Evolutionary conservation across 495 filamentous ascomycete genomes (phyloP), one percentile per base, ranked within the genome.

Genomic region (Viridothelium virens): DNA sequence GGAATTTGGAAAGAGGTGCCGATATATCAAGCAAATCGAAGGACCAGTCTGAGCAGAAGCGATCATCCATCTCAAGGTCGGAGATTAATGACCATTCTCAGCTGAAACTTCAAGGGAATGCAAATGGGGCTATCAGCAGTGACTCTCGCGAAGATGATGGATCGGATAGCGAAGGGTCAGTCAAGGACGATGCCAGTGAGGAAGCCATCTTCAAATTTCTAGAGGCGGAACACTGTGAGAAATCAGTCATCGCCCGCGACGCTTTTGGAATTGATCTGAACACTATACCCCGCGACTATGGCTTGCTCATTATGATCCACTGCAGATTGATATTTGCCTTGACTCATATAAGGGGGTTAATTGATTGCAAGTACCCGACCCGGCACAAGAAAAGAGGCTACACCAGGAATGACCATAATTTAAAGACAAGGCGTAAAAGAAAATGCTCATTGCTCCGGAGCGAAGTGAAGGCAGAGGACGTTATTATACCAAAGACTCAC

Each of bases 401-500:
- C 18, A 53, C 18, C 18, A 1, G 18, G 11, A 25, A 11, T 36
- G 3, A 10, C 5, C 53, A 7, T 14, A 7, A 59, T 10, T 59
- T 33, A 7, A 31, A 3, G 5, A 33, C 31, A 1, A 25, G 25
- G 25, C n/a, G 31, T 59, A 18, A 9, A 9, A 59, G 31, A 18
- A 7, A 7, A 18, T 36, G 0, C 2, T 59, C 53, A 9, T 36
- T 59, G 31, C 53, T 59, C 14, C n/a, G 53, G 14, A 59, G 9
- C 31, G 53, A 59, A 59, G 53, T 59, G 5, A 59, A 34, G 31
- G 25, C 53, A 7, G 53, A 59, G 18, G 53, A 59, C 36, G 53
- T 59, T 18, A 31, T 59, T 18, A 4, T 59, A 14, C 31, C 25
- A 14, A 31, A 59, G 5, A 18, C 7, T 36, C 18, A 5, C 16